Evolutionary conservation across 2,329 filamentous ascomycete species (phyloP), one percentile per base, ranked within the genome.

Genomic region (Sarocladium brachiariae): DNA sequence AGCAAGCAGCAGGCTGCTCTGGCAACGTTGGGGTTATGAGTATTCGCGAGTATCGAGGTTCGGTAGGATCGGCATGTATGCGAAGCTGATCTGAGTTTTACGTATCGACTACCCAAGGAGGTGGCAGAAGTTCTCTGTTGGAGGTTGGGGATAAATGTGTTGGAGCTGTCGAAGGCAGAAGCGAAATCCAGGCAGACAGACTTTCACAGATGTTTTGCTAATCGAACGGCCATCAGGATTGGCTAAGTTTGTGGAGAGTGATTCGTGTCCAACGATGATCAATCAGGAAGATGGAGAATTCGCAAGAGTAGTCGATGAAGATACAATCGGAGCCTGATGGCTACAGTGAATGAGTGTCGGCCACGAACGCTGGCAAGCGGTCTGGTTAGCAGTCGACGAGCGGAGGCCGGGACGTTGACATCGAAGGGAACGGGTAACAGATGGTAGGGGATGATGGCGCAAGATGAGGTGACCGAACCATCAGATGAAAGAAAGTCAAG

Each of bases 291-390:
- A 39, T 35, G 33, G 33, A 21, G 13, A 30, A 30, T 13, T 39
- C 18, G 35, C 19, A 9, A 18, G 16, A 39, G 35, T 39, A 8
- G 16, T 21, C 21, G 35, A 21, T 13, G 10, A 16, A 43, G 10
- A 11, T 43, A n/a, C 23, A 25, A 3, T 27, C 23, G 39, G 27
- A 25, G 11, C 7, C 11, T 13, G 21, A 9, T 25, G 23, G 39
- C 27, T 13, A 9, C 11, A 18, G 43, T 30, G 43, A 47, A 47
- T 25, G 43, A 47, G 43, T 47, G 43, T 47, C 16, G 39, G 31
- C n/a, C 25, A 24, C 27, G 31, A 21, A 23, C 11, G 9, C 5
- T 21, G 33, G 16, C n/a, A 33, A 47, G 43, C n/a, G 25, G 25
- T 47, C 43, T 33, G 43, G 19, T 47, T 33, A 33, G 43, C 43